Evolutionary conservation across 371 early-diverging fungal genomes (phyloP).

Genomic region (Mortierella sp.): DNA sequence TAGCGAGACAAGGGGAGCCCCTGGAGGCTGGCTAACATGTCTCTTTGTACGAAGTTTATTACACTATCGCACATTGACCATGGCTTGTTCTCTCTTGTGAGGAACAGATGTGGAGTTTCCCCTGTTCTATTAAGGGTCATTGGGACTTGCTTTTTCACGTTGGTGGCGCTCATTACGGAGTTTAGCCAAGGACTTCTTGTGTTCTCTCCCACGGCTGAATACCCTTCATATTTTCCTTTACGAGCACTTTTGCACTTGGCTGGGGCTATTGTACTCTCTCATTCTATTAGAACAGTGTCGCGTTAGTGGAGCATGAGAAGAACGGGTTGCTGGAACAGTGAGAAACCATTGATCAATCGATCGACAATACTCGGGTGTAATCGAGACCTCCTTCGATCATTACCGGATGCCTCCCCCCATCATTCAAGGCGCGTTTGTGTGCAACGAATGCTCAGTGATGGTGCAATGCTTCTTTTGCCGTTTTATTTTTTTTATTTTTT

Average conservation of each 20-base stretch:
- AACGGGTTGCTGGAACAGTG: background rate
- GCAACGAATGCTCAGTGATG: no score
- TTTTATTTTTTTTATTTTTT: constrained; percentile 16
- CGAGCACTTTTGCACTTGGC: no score
- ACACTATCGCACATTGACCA: background rate
- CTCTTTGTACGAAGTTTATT: background rate
- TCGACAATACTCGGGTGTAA: background rate
- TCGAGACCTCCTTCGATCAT: background rate
- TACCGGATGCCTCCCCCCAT: background rate
- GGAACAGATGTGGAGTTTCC: background rate
- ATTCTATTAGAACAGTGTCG: background rate
- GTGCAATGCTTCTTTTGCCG: constrained; percentile 14
- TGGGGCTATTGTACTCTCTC: background rate
- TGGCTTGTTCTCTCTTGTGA: background rate
- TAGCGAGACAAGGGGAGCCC: background rate
- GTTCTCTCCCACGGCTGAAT: background rate
- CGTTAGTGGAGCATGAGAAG: no score
- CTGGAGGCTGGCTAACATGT: constrained; percentile 1
- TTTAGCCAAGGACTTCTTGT: background rate
- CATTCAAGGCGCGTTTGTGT: background rate
- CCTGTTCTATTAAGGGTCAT: background rate
- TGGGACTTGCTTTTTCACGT: background rate
- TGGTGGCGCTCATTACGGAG: background rate
- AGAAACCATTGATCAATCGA: background rate
- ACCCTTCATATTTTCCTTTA: background rate